Evolutionary conservation across 2,329 filamentous ascomycete genomes (phyloP).

Genomic region (Reticulascus tulasneorum): DNA sequence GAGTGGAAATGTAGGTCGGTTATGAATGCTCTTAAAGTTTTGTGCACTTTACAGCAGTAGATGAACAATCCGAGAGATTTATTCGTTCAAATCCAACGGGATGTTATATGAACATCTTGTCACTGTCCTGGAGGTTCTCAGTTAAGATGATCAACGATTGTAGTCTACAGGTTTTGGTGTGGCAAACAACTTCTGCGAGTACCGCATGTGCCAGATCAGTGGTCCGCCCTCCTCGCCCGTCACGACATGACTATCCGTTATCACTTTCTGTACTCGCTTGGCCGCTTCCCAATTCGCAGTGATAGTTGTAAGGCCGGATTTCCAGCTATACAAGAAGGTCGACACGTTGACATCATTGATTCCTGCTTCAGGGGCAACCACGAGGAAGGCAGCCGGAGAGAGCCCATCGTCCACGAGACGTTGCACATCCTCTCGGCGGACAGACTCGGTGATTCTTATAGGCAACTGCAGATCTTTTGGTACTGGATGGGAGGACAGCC

Average conservation of each 20-base stretch:
- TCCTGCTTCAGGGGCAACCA: slow-evolving; percentile 23
- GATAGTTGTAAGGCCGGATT: slow-evolving; percentile 25
- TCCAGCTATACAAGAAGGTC: slow-evolving; percentile 37
- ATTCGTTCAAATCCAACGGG: too few relatives aligned
- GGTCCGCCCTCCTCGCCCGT: slow-evolving; percentile 8
- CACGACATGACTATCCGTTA: slow-evolving; percentile 8
- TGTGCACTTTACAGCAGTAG: too few relatives aligned
- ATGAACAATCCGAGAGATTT: too few relatives aligned
- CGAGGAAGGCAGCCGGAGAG: slow-evolving; percentile 29
- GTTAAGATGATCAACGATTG: too few relatives aligned
- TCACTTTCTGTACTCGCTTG: slow-evolving; percentile 11
- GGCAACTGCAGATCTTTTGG: slow-evolving; percentile 30
- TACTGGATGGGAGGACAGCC: slow-evolving; percentile 27
- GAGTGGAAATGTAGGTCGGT: too few relatives aligned
- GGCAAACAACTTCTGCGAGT: slow-evolving; percentile 13
- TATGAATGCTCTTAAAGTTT: too few relatives aligned
- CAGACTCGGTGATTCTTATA: slow-evolving; percentile 22
- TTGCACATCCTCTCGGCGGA: slow-evolving; percentile 21
- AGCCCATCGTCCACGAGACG: slow-evolving; percentile 22
- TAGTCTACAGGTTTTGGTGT: too few relatives aligned
- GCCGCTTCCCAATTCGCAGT: slow-evolving; percentile 36
- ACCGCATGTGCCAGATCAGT: slow-evolving; percentile 14
- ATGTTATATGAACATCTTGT: too few relatives aligned
- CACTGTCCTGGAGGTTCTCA: too few relatives aligned
- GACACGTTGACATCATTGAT: slow-evolving; percentile 34